Conservation (phyloP, 163 green algal species). For the Volvox carteri region DNA sequence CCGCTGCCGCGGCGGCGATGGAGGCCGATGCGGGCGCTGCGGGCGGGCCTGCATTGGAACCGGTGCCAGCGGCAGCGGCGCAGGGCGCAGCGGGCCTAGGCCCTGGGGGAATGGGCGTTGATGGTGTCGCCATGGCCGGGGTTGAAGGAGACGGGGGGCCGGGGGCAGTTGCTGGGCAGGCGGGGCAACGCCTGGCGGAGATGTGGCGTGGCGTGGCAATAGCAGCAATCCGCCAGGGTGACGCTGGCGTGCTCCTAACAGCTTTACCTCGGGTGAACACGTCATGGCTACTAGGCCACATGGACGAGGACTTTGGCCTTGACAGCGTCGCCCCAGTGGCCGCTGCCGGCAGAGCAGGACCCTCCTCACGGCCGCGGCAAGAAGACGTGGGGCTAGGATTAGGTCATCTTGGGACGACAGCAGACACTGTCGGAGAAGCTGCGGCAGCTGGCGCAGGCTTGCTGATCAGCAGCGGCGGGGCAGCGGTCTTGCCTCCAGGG, state of each 20-base stretch:
- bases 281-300: slow-evolving; percentile 23
- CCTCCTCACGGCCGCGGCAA: not conserved
- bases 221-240: not conserved
- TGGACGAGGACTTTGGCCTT: slow-evolving; percentile 4
- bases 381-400: not conserved
- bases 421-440: not conserved
- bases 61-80: slow-evolving; percentile 12
- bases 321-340: not conserved
- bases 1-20: slow-evolving; percentile 26
- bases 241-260: slow-evolving; percentile 3
- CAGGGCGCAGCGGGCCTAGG: not conserved
- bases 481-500: not conserved
- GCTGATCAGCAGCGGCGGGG: not conserved
- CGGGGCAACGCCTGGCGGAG: slow-evolving; percentile 4
- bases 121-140: not conserved
- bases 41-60: slow-evolving; percentile 13
- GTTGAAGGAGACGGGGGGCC: not conserved
- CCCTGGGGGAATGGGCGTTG: not conserved
- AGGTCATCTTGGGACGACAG: not conserved
- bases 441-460: not conserved
- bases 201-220: slow-evolving; percentile 46
- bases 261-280: slow-evolving; percentile 39
- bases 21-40: slow-evolving; percentile 32
- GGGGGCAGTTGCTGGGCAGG: not conserved
- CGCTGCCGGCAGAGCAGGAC: not conserved